Conservation (phyloP, 768 basidiomycete species). For the Lactarius hatsudake region DNA sequence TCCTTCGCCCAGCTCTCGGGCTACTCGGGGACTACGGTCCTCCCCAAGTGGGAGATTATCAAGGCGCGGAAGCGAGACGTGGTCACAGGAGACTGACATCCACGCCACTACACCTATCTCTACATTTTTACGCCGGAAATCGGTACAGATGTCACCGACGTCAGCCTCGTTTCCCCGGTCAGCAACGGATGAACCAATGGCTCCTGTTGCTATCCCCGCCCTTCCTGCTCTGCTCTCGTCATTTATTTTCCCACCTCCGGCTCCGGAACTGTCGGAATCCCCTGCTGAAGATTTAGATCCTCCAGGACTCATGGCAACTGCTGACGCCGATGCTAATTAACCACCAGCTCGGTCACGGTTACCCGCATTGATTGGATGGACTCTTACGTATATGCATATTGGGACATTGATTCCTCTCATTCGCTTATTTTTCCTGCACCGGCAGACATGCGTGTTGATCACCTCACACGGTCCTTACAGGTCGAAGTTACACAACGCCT, state of each 20-base stretch:
- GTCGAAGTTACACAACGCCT: slow-evolving; percentile 1
- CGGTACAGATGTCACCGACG: slow-evolving; percentile 64
- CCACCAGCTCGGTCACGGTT: not conserved
- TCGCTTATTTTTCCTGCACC: slow-evolving; percentile 4
- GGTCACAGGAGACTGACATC: slow-evolving; percentile 33
- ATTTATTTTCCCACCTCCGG: slow-evolving; percentile 29
- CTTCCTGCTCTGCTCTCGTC: slow-evolving; percentile 52
- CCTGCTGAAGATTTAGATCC: slow-evolving; percentile 6
- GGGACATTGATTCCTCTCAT: slow-evolving; percentile 15
- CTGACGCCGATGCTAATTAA: not conserved
- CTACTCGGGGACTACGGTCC: slow-evolving; percentile 25
- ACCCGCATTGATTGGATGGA: slow-evolving; percentile 10
- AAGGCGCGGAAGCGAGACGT: slow-evolving; percentile 28
- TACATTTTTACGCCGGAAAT: slow-evolving; percentile 74
- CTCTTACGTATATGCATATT: slow-evolving; percentile 1
- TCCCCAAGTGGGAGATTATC: slow-evolving; percentile 17
- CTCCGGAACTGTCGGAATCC: slow-evolving; percentile 6
- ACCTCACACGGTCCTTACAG: slow-evolving; percentile 16
- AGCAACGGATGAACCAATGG: slow-evolving; percentile 37
- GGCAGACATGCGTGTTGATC: slow-evolving; percentile 15
- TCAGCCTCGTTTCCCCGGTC: slow-evolving; percentile 40
- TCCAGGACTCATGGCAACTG: slow-evolving; percentile 9
- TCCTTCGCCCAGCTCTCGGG: slow-evolving; percentile 27
- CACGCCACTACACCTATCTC: slow-evolving; percentile 65
- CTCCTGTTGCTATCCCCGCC: slow-evolving; percentile 61